Base-by-base conservation (phyloP, 2,329 filamentous ascomycete genomes). In the Ophiostoma fasciatum region DNA sequence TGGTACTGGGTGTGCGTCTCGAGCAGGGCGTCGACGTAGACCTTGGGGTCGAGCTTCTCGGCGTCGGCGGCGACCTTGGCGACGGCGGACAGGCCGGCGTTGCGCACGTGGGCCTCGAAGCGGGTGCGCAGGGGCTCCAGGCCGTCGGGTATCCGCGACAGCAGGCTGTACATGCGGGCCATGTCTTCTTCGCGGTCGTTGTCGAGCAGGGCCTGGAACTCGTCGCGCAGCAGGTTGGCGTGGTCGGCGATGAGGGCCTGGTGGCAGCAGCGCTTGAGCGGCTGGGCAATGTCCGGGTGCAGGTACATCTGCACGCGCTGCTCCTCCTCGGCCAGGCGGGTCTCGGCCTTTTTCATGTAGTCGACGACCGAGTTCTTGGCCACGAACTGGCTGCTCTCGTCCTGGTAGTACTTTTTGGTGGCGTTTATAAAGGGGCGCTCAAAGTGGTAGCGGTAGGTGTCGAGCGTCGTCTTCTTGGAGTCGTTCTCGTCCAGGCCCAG, bases 291-390 rank as follows among this genome's bases (percentile, higher is more conserved):
- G 57, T 98, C 90, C 25, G 76, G 74, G 50, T 96, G 84, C 31
- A 98, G 68, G 52, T 93, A 98, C 52, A 96, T 74, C 45, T 76
- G 76, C 9, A 98, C 90, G 19, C 90, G 82, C 52, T 88, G 83
- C 60, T 93, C 90, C 58, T 98, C 90, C 58, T 98, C 90, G 7
- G 83, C 74, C 42, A 98, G 61, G 22, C 90, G 78, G 28, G 74
- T 61, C 60, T 96, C 88, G 1, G 90, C 92, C 70, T 98, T 98
- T 67, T 96, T 96, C 90, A 98, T 96, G 61, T 96, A 98, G 53
- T 98, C 90, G 23, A 98, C 87, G 4, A 98, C 85, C 44, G 82
- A 93, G 55, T 98, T 98, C 57, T 96, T 88, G 10, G 85, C 82
- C 23, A 98, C 75, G 53, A 98, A 98, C 44, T 85, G 80, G 49